phyloP scores from a whole-genome alignment of 2,329 filamentous ascomycete species.

The Fusarium xyrophilum region DNA sequence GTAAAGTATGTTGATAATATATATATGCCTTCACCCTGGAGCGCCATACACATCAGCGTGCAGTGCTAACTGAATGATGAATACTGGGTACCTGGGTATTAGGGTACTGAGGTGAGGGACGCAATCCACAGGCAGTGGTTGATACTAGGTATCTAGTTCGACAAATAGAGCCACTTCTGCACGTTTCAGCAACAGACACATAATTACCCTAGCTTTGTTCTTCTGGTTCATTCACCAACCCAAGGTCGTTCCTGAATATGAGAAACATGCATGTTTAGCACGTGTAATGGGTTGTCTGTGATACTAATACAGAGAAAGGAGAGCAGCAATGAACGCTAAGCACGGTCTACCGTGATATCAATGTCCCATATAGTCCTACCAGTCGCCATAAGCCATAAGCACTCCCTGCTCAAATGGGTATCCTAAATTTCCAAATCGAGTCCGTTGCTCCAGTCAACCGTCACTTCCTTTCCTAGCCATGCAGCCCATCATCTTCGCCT shows the following conservation, averaged over 20 bases:
- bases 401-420: slow-evolving; percentile 34
- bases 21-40: background rate
- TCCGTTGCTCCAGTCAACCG: background rate
- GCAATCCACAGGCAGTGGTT: background rate
- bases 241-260: background rate
- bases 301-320: slow-evolving; percentile 1
- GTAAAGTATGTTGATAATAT: background rate
- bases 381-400: slow-evolving; percentile 20
- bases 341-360: slow-evolving; percentile 22
- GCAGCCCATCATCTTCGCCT: slow-evolving; percentile 52
- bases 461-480: slow-evolving; percentile 22
- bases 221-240: background rate
- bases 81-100: background rate
- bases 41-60: background rate
- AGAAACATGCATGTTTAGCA: slow-evolving; percentile 11
- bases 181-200: background rate
- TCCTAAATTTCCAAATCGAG: slow-evolving; percentile 21
- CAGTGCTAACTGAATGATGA: background rate
- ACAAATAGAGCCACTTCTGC: background rate
- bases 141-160: background rate
- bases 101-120: background rate
- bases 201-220: background rate
- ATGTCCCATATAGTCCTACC: slow-evolving; percentile 17
- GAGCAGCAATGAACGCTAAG: slow-evolving; percentile 26
- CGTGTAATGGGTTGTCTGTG: background rate